Base-by-base conservation (phyloP, 2,329 filamentous ascomycete species). In the Colletotrichum endophyticum region DNA sequence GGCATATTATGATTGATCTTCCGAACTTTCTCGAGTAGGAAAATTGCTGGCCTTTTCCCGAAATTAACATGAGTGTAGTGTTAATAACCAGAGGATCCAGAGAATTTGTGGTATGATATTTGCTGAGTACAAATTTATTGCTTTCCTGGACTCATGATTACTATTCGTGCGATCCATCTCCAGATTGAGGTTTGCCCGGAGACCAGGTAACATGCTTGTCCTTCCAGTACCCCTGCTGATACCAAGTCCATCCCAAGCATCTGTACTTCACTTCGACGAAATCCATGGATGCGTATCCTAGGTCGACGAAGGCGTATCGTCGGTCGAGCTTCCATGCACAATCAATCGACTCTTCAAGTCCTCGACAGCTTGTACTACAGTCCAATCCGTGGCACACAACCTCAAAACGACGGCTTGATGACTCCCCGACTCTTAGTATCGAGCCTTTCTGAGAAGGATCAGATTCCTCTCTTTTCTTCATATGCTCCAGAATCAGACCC, bases 71-170 rank as follows among this genome's bases (percentile, higher is more conserved):
- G 36, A 39, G 36, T 44, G 16, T 44, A 44, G 36, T 44, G 36
- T 44, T 44, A 11, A 44, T 19, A 44, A 44, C 16, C 8, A 44
- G 1, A 44, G 8, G 16, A 44, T 39, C 16, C 5, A 39, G 5
- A 19, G 36, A 3, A 6, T 44, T 44, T 44, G 5, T 44, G 16
- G 5, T 44, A 44, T 3, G 5, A 11, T 44, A 3, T 44, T 44
- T 44, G 16, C 3, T 3, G 2, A 44, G 16, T n/a, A 19, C 36
- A 44, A 0, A 1, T 44, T 5, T n/a, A 6, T 9, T 2, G 36
- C 16, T 44, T 44, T 44, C 9, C 36, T 44, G 36, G 16, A 6
- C 36, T 44, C 5, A 44, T 44, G 36, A 11, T 44, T 44, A 44
- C 36, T 44, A 44, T 44, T 11, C 16, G 16, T 44, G 36, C 36